Percentiles rank a stretch among this genome's conserved stretches.
phyloP scores from a whole-genome alignment of 768 basidiomycete species.

The Suillus variegatus region DNA sequence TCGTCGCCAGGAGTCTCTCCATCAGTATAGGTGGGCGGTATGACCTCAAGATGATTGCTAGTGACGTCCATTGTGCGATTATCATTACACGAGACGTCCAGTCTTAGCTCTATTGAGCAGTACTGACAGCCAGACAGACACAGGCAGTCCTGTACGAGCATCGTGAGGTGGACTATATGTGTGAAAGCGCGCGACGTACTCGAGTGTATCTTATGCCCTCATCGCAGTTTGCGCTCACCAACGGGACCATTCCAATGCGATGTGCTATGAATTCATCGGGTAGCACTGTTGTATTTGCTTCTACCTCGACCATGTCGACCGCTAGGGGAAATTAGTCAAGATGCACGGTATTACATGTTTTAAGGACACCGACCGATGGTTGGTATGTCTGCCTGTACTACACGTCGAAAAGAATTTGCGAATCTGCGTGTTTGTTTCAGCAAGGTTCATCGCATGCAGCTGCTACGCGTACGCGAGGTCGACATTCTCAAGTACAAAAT shows the following conservation, averaged over 20 bases:
- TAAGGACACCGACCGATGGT: constrained; percentile 74
- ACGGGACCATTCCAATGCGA: constrained; percentile 90
- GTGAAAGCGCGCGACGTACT: constrained; percentile 39
- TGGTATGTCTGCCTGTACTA: constrained; percentile 95
- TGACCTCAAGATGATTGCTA: constrained; percentile 77
- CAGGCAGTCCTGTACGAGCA: constrained; percentile 74
- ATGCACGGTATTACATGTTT: background rate
- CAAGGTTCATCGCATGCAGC: constrained; percentile 9
- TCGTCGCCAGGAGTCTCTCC: constrained; percentile 62
- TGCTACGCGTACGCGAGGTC: constrained; percentile 78
- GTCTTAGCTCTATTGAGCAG: constrained; percentile 80
- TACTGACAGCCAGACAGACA: constrained; percentile 83
- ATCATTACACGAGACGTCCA: constrained; percentile 78
- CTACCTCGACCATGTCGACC: constrained; percentile 95
- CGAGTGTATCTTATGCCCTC: constrained; percentile 82
- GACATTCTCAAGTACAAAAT: constrained; percentile 94
- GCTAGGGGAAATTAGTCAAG: constrained; percentile 47
- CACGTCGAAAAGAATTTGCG: constrained; percentile 91
- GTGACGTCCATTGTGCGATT: constrained; percentile 82
- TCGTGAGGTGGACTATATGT: background rate
- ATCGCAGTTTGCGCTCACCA: constrained; percentile 85
- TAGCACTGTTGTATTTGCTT: constrained; percentile 87
- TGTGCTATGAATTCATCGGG: constrained; percentile 98
- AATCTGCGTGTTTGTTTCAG: constrained; percentile 52
- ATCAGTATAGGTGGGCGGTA: constrained; percentile 41